Conservation (phyloP, 352 stramenopile genomes). For the Phytophthora fragariae region DNA sequence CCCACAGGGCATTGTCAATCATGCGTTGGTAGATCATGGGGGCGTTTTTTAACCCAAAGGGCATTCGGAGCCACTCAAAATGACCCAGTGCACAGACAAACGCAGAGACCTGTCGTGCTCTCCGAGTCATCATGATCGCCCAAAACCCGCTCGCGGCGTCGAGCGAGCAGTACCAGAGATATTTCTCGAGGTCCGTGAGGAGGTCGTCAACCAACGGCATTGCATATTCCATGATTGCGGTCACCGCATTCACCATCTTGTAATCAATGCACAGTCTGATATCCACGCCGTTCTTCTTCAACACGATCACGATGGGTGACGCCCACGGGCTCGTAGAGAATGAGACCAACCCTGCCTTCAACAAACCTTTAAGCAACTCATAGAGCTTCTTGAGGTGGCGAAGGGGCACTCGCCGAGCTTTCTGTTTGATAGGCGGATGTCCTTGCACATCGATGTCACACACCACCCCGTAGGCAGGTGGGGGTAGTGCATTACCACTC, state of each 20-base stretch:
- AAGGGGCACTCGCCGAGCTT: neutral
- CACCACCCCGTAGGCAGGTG: neutral
- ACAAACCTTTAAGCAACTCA: neutral
- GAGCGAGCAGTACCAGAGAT: neutral
- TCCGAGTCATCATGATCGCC: neutral
- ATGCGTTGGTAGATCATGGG: neutral
- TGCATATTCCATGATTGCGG: neutral
- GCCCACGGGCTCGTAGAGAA: neutral
- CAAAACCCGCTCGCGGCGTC: neutral
- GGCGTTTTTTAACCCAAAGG: neutral
- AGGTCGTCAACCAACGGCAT: neutral
- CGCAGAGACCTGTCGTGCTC: neutral
- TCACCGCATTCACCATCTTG: neutral
- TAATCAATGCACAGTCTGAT: slow-evolving; percentile 1
- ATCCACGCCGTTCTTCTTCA: neutral
- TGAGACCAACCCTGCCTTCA: neutral
- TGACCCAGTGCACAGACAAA: neutral
- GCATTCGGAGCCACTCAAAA: neutral
- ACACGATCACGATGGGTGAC: neutral
- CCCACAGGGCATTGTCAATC: neutral
- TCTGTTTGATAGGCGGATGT: neutral
- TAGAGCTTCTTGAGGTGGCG: neutral
- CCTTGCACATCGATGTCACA: neutral
- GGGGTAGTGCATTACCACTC: neutral
- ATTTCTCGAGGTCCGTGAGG: neutral